A percentile compares a stretch with the other conserved stretches of the same genome.
Conservation (phyloP, 1,284 basidiomycete species). For the Coniferiporia sulphurascens region DNA sequence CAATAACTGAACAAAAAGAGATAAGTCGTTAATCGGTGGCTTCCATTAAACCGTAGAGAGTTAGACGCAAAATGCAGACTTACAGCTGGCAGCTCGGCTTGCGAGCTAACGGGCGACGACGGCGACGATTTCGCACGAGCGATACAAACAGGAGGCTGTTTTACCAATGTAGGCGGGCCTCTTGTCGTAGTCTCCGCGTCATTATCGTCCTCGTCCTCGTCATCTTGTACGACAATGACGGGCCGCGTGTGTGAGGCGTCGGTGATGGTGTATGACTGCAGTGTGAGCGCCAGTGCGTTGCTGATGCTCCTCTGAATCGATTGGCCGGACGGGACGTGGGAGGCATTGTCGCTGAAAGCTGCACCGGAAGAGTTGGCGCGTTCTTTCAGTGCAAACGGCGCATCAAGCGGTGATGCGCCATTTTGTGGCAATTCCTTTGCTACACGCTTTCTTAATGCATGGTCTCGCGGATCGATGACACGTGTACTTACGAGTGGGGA, state of each 20-base stretch:
- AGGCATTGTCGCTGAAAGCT: no score
- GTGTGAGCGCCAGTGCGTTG: constrained; percentile 8
- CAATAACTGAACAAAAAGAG: not conserved
- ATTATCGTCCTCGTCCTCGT: not conserved
- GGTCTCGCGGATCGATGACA: not conserved
- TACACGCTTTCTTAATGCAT: not conserved
- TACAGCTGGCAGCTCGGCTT: constrained; percentile 6
- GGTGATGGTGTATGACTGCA: constrained; percentile 6
- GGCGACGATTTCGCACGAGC: constrained; percentile 14
- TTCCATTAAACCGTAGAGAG: not conserved
- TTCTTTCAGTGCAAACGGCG: not conserved
- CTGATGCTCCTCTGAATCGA: not conserved
- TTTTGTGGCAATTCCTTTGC: not conserved
- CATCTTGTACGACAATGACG: constrained; percentile 1
- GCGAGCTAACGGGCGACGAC: constrained; percentile 19
- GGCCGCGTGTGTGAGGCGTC: not conserved
- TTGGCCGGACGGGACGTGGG: not conserved
- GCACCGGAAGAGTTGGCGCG: not conserved
- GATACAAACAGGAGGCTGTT: not conserved
- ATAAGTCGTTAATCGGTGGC: not conserved
- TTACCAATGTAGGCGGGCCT: not conserved
- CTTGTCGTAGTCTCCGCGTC: not conserved
- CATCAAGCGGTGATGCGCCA: not conserved
- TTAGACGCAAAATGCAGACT: not conserved
- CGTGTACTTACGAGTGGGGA: not conserved